A percentile compares a stretch with the other conserved stretches of the same genome.
Evolutionary conservation across 2,329 filamentous ascomycete genomes (phyloP).

Genomic region (Cercospora nicotianae): DNA sequence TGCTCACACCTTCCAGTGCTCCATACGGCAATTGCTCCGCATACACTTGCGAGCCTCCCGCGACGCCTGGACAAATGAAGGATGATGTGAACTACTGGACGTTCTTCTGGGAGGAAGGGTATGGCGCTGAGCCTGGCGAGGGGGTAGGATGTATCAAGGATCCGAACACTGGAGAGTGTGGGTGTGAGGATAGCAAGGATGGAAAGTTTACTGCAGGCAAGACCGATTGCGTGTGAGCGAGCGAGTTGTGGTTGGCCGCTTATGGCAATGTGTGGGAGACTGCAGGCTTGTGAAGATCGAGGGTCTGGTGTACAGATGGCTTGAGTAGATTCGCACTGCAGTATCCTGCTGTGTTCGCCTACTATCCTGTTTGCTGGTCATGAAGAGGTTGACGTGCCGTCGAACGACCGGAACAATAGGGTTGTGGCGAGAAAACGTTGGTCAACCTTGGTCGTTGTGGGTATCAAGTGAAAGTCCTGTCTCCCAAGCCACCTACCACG

Average conservation of each 20-base stretch:
- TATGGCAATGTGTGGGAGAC: not conserved
- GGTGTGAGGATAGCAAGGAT: constrained; percentile 44
- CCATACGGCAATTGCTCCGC: constrained; percentile 52
- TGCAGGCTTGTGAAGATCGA: not conserved
- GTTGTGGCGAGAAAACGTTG: not conserved
- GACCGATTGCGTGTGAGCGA: constrained; percentile 15
- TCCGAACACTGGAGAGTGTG: constrained; percentile 43
- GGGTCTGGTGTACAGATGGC: not conserved
- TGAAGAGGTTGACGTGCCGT: not conserved
- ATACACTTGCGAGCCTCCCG: constrained; percentile 44
- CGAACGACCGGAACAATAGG: not conserved
- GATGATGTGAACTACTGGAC: constrained; percentile 44
- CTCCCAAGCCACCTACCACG: not conserved
- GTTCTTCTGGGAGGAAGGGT: constrained; percentile 39
- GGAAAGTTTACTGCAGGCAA: constrained; percentile 41
- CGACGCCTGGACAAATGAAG: constrained; percentile 35
- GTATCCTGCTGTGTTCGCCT: not conserved
- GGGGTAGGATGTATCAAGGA: constrained; percentile 45
- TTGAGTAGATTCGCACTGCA: not conserved
- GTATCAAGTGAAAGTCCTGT: not conserved
- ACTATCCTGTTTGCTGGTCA: not conserved
- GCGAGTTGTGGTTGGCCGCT: not conserved
- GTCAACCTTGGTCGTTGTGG: not conserved
- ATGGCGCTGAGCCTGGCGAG: constrained; percentile 35
- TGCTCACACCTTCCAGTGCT: constrained; percentile 22